Conservation (phyloP, 2,329 filamentous ascomycete species). For the Verticillium klebahnii region DNA sequence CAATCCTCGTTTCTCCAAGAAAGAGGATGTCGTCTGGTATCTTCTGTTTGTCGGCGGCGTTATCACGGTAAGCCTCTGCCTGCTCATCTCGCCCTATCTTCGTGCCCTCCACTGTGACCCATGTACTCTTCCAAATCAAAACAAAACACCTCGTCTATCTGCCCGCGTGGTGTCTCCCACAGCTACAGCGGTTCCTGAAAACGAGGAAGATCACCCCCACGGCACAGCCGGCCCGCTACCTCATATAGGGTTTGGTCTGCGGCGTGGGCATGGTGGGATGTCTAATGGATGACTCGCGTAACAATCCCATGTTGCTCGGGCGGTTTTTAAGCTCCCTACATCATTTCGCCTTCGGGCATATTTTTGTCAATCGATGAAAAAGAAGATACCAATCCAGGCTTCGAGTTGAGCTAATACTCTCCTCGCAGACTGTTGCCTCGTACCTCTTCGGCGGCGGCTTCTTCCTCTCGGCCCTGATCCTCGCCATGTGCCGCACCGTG, state of each 20-base stretch:
- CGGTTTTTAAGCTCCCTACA: slow-evolving; percentile 61
- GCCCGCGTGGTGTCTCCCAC: slow-evolving; percentile 69
- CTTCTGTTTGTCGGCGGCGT: slow-evolving; percentile 65
- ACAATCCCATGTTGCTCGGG: slow-evolving; percentile 53
- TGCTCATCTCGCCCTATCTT: neutral
- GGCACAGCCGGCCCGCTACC: slow-evolving; percentile 58
- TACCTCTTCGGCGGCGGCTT: slow-evolving; percentile 44
- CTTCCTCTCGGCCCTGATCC: slow-evolving; percentile 62
- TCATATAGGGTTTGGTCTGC: slow-evolving; percentile 59
- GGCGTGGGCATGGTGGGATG: slow-evolving; percentile 73
- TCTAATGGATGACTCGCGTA: slow-evolving; percentile 65
- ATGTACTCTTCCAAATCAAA: neutral
- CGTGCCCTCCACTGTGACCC: neutral
- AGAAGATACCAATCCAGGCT: neutral
- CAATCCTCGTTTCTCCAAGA: slow-evolving; percentile 66
- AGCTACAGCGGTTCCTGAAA: slow-evolving; percentile 82
- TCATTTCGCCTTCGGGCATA: slow-evolving; percentile 24
- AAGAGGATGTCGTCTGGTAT: slow-evolving; percentile 79
- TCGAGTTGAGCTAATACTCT: neutral
- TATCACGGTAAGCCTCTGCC: slow-evolving; percentile 67
- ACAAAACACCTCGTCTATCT: slow-evolving; percentile 58
- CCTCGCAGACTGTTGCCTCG: slow-evolving; percentile 44
- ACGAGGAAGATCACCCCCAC: slow-evolving; percentile 75
- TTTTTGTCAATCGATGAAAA: neutral
- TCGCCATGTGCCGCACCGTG: slow-evolving; percentile 80